These are phyloP conservation scores for Xylaria scruposa DNA, from an alignment of 495 filamentous ascomycete genomes.

Conservation along the genomic window DNA sequence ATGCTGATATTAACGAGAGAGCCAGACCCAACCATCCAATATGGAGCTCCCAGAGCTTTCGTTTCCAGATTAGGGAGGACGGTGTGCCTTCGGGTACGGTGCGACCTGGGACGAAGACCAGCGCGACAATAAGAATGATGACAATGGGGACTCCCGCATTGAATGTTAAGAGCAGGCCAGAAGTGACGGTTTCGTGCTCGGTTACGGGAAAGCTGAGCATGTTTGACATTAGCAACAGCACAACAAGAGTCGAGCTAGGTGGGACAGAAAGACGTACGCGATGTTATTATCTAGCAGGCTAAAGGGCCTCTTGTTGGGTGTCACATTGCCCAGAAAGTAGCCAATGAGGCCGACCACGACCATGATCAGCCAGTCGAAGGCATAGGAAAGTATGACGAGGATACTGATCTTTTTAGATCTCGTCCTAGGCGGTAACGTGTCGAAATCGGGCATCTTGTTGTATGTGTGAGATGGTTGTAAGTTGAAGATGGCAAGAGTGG, in stretches of 20 bases:
- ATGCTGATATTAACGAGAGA: constrained; percentile 69
- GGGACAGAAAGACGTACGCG: constrained; percentile 43
- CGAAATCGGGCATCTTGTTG: constrained; percentile 40
- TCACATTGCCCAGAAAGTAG: constrained; percentile 56
- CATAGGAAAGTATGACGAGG: constrained; percentile 49
- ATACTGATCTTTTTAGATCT: constrained; percentile 37
- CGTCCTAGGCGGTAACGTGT: constrained; percentile 24
- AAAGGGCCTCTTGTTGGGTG: constrained; percentile 64
- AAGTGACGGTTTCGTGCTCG: constrained; percentile 73
- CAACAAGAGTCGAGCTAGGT: constrained; percentile 2
- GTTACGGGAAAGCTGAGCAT: constrained; percentile 74
- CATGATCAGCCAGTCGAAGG: constrained; percentile 56
- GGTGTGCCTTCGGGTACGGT: constrained; percentile 72
- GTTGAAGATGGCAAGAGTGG: constrained; percentile 16
- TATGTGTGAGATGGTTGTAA: constrained; percentile 17
- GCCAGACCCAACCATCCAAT: constrained; percentile 77
- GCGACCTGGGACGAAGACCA: constrained; percentile 68
- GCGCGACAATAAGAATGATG: constrained; percentile 73
- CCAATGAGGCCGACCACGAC: constrained; percentile 47
- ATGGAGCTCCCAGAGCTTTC: constrained; percentile 85
- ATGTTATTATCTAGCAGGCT: constrained; percentile 53
- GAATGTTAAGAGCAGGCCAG: constrained; percentile 62
- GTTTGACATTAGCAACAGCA: constrained; percentile 37
- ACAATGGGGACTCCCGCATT: constrained; percentile 63
- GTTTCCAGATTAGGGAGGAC: constrained; percentile 68